Percentiles rank a stretch among this genome's conserved stretches.
Conservation (phyloP, 768 basidiomycete genomes). For the Agrocybe pediades region DNA sequence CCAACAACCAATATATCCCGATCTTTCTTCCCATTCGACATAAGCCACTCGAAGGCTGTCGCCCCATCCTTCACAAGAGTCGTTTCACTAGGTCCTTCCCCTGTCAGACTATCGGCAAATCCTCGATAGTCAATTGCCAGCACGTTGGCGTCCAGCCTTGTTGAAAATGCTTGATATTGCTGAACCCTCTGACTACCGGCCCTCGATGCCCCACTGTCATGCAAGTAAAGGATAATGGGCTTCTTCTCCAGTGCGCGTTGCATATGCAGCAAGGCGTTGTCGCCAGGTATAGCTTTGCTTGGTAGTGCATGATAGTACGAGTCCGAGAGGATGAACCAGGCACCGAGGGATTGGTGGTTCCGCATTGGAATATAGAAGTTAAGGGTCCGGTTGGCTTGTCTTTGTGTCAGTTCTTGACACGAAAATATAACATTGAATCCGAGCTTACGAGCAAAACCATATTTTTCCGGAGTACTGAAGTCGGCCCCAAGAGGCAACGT, state of each 20-base stretch:
- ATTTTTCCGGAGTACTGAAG: slow-evolving; percentile 70
- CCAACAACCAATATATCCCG: slow-evolving; percentile 75
- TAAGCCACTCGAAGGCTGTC: slow-evolving; percentile 80
- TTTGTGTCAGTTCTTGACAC: background rate
- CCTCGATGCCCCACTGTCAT: slow-evolving; percentile 87
- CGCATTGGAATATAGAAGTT: slow-evolving; percentile 70
- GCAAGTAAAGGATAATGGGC: slow-evolving; percentile 87
- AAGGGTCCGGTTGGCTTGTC: slow-evolving; percentile 71
- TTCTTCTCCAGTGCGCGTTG: slow-evolving; percentile 51
- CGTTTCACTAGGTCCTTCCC: slow-evolving; percentile 69
- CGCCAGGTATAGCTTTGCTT: slow-evolving; percentile 27
- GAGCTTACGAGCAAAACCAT: slow-evolving; percentile 76
- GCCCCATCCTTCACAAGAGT: slow-evolving; percentile 76
- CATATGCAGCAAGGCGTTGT: slow-evolving; percentile 43
- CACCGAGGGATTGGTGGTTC: slow-evolving; percentile 81
- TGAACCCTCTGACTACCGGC: slow-evolving; percentile 67
- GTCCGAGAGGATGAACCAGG: slow-evolving; percentile 83
- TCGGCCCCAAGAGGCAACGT: slow-evolving; percentile 63
- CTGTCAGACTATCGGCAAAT: slow-evolving; percentile 76
- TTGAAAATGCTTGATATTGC: slow-evolving; percentile 68
- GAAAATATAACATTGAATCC: slow-evolving; percentile 4
- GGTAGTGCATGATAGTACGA: slow-evolving; percentile 55
- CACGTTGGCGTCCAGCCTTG: slow-evolving; percentile 72
- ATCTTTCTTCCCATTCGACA: slow-evolving; percentile 53
- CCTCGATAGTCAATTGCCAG: slow-evolving; percentile 91